Conservation (phyloP, 2,329 filamentous ascomycete genomes). For the Cytospora chrysosperma region DNA sequence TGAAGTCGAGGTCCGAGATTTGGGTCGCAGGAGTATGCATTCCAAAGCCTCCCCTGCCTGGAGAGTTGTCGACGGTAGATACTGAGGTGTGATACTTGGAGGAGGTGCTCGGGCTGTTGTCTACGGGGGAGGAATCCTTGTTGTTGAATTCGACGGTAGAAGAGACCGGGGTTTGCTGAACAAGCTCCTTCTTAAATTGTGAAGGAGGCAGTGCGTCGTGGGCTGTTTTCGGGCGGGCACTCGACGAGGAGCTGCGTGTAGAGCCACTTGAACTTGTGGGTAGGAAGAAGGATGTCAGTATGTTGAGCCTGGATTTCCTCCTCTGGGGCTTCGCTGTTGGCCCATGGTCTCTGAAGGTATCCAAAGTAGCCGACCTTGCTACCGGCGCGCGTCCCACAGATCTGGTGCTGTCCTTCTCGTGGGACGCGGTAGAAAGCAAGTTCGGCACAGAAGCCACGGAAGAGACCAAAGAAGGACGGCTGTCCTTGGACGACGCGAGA, state of each 20-base stretch:
- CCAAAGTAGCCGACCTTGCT: slow-evolving; percentile 7
- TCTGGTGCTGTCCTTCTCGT: slow-evolving; percentile 10
- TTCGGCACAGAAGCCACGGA: slow-evolving; percentile 22
- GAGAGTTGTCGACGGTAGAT: slow-evolving; percentile 22
- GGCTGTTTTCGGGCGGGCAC: slow-evolving; percentile 22
- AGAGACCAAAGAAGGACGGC: slow-evolving; percentile 22
- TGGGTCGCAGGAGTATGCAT: slow-evolving; percentile 22
- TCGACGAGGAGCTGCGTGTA: neutral
- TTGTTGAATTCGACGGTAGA: slow-evolving; percentile 16
- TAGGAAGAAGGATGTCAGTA: slow-evolving; percentile 24
- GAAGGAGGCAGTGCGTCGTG: slow-evolving; percentile 7
- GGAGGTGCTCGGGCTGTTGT: slow-evolving; percentile 17
- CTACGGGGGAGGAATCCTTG: slow-evolving; percentile 10
- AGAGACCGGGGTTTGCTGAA: slow-evolving; percentile 7
- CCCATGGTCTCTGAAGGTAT: slow-evolving; percentile 9
- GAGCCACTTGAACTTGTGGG: slow-evolving; percentile 18
- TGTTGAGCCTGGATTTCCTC: slow-evolving; percentile 22
- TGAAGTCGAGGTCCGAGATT: slow-evolving; percentile 20
- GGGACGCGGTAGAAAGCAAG: slow-evolving; percentile 13
- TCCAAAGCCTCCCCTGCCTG: slow-evolving; percentile 8
- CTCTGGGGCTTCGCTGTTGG: slow-evolving; percentile 11
- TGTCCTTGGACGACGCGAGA: slow-evolving; percentile 19
- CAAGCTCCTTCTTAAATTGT: slow-evolving; percentile 14
- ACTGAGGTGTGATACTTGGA: slow-evolving; percentile 21
- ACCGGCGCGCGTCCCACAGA: slow-evolving; percentile 12